Evolutionary conservation across 2,329 filamentous ascomycete species (phyloP), one percentile per base, ranked within the genome.

Genomic region (Aspergillus sp.): DNA sequence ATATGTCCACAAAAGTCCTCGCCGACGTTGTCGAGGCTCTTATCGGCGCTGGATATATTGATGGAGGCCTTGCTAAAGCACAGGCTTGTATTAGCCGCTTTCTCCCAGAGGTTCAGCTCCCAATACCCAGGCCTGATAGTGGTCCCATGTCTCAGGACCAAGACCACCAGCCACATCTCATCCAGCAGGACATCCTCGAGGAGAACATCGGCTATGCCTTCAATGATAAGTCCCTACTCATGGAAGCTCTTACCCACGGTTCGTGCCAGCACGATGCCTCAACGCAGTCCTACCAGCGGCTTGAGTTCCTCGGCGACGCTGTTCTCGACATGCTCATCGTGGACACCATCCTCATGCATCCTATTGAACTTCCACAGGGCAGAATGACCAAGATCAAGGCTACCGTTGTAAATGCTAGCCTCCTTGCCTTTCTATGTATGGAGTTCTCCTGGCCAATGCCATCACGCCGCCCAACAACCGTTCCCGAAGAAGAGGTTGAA

Each of bases 11-110:
- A 1, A 98, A 98, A 70, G 85, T 85, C 0, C 82, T 97, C 7
- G 93, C 93, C 3, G 93, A 98, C 66, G 87, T 97, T 0, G 83
- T 96, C 0, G 93, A 98, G 70, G 85, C 93, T 0, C 78, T 97
- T 0, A 88, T 97, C 19, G 93, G 91, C 1, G 90, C 87, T 1
- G 84, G 89, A 0, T 92, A 84, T 65, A 60, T 89, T 1, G 84
- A 90, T 52, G 89, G 90, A 1, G 89, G 89, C 0, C 76, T 90
- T 14, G 48, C 76, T 0, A 87, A 85, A 62, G 89, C 88, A 0
- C 73, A 88, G 15, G 65, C 75, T 2, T 92, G 88, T 70, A 81
- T 95, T 12, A 78, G 81, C 3, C 70, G 87, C 1, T 88, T 97
- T 62, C 71, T 96, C 1, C 82, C 83, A 0, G 82, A 88, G 50